A percentile compares a stretch with the other conserved stretches of the same genome.
These are phyloP conservation scores for Penicillium canariense DNA, from an alignment of 495 filamentous ascomycete species.

Conservation along the genomic window DNA sequence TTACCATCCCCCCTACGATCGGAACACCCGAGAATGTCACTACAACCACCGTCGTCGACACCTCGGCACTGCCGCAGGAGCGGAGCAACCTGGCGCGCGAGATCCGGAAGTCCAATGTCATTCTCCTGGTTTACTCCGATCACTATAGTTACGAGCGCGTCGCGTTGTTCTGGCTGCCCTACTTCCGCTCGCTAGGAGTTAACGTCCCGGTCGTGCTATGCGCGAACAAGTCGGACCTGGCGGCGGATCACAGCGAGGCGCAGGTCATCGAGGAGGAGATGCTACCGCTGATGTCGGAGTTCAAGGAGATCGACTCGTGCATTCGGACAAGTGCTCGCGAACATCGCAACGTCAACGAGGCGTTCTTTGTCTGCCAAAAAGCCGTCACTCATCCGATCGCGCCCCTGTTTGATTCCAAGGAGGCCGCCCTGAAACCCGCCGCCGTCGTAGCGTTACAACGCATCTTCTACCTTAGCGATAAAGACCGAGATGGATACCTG, in stretches of 20 bases:
- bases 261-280: conserved; percentile 95
- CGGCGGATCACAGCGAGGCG: conserved; percentile 62
- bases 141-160: conserved; percentile 99
- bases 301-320: conserved; percentile 97
- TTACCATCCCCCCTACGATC: conserved; percentile 85
- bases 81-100: conserved; percentile 84
- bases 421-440: conserved; percentile 80
- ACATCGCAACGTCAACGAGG: conserved; percentile 93
- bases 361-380: conserved; percentile 96
- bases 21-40: conserved; percentile 93
- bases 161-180: conserved; percentile 95
- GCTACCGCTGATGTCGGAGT: conserved; percentile 97
- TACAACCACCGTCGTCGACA: conserved; percentile 93
- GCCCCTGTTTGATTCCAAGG: conserved; percentile 94
- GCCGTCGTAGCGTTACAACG: conserved; percentile 81
- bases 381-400: conserved; percentile 98
- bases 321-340: conserved; percentile 94
- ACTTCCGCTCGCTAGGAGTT: conserved; percentile 93
- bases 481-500: conserved; percentile 91
- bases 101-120: conserved; percentile 94
- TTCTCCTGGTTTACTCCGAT: conserved; percentile 95
- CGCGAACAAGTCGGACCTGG: conserved; percentile 92
- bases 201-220: conserved; percentile 98
- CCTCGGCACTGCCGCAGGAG: conserved; percentile 91
- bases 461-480: conserved; percentile 93